A percentile compares a stretch with the other conserved stretches of the same genome.
phyloP scores from a whole-genome alignment of 768 basidiomycete species.

The Mycena haematopus region DNA sequence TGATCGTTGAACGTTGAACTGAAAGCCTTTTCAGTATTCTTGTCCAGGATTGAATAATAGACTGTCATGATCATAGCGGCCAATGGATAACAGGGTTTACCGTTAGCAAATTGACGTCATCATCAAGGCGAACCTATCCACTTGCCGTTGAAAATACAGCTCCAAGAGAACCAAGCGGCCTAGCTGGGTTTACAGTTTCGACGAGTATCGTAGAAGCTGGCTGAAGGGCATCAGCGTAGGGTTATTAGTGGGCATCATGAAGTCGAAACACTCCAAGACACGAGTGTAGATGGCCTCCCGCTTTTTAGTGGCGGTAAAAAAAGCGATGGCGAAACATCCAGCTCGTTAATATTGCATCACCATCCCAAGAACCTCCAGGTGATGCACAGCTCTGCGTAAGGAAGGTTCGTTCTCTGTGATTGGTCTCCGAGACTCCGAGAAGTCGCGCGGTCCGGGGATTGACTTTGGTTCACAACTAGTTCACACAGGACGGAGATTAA shows the following conservation, averaged over 20 bases:
- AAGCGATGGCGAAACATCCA: not conserved
- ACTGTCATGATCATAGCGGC: no score
- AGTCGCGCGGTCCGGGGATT: no score
- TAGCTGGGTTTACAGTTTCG: not conserved
- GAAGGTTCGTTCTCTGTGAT: not conserved
- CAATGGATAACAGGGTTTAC: no score
- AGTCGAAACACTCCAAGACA: not conserved
- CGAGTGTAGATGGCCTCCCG: not conserved
- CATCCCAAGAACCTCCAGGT: slow-evolving; percentile 4
- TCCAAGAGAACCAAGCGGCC: no score
- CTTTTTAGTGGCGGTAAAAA: not conserved
- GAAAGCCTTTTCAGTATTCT: no score
- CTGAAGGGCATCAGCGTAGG: not conserved
- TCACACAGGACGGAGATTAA: not conserved
- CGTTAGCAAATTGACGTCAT: no score
- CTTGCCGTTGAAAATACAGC: no score
- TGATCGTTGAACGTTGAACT: no score
- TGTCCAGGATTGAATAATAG: no score
- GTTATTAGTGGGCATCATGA: not conserved
- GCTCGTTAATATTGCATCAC: not conserved
- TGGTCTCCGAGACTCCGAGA: not conserved
- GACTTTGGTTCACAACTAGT: not conserved
- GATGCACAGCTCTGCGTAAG: not conserved
- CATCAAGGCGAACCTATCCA: no score
- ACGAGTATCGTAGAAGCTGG: not conserved